A percentile compares a stretch with the other conserved stretches of the same genome.
Evolutionary conservation across 202 grass and related monocot genomes (phyloP).

Genomic region (Schoenoplectus tabernaemontani): DNA sequence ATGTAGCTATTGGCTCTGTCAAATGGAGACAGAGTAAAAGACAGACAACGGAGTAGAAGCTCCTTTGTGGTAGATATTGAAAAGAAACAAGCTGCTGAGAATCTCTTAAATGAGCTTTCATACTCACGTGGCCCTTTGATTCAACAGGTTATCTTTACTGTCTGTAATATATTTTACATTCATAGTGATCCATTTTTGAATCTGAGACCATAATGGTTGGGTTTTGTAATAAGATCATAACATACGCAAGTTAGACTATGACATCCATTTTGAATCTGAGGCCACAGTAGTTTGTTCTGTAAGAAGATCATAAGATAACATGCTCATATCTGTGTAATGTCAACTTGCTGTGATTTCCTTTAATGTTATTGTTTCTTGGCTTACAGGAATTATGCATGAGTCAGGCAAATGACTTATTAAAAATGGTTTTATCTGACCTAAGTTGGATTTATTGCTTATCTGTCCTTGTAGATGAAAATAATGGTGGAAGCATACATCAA

Average conservation of each 20-base stretch:
- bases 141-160: slow-evolving; percentile 46
- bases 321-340: neutral
- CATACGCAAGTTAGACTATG: neutral
- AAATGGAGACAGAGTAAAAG: slow-evolving; percentile 97
- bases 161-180: neutral
- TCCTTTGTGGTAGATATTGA: slow-evolving; percentile 97
- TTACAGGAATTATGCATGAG: neutral
- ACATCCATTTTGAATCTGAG: neutral
- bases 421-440: neutral
- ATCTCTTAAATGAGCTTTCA: slow-evolving; percentile 76
- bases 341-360: neutral
- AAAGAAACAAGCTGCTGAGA: slow-evolving; percentile 91
- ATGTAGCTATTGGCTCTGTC: slow-evolving; percentile 75
- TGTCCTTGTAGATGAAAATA: slow-evolving; percentile 78
- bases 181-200: neutral
- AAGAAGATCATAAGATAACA: neutral
- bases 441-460: slow-evolving; percentile 16
- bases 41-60: slow-evolving; percentile 84
- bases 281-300: neutral
- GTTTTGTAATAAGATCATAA: neutral
- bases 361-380: neutral
- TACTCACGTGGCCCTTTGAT: slow-evolving; percentile 77
- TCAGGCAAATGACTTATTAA: neutral
- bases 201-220: neutral
- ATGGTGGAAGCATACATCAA: slow-evolving; percentile 99